These are phyloP conservation scores for Naganishia sp. DNA, from an alignment of 1,284 basidiomycete genomes.

Conservation along the genomic window DNA sequence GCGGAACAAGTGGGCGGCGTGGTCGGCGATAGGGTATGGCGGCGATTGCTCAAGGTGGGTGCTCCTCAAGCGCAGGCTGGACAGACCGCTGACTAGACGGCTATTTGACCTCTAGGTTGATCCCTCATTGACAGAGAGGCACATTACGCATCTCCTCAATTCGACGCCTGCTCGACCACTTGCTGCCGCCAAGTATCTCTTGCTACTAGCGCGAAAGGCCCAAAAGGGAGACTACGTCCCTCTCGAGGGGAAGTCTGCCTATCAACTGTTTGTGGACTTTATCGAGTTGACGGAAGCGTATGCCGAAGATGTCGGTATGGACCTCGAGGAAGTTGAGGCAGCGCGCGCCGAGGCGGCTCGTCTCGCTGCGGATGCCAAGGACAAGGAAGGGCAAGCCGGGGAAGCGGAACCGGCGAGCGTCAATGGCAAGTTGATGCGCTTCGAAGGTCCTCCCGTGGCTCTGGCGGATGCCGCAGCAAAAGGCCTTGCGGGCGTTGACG, in stretches of 20 bases:
- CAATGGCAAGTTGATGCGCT: constrained; percentile 68
- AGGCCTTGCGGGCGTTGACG: constrained; percentile 35
- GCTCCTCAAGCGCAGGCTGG: not conserved
- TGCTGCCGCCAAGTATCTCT: constrained; percentile 87
- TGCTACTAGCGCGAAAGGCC: constrained; percentile 80
- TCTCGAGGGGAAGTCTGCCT: constrained; percentile 92
- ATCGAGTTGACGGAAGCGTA: constrained; percentile 88
- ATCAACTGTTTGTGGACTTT: constrained; percentile 90
- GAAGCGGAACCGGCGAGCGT: constrained; percentile 57
- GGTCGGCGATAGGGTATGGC: constrained; percentile 82
- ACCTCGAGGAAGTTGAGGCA: constrained; percentile 64
- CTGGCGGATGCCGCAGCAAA: constrained; percentile 47
- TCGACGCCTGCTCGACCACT: constrained; percentile 75
- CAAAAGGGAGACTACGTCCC: constrained; percentile 79
- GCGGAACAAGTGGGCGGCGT: constrained; percentile 81
- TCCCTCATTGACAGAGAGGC: constrained; percentile 80
- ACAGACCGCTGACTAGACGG: not conserved
- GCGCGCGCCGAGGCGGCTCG: constrained; percentile 56
- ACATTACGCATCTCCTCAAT: constrained; percentile 73
- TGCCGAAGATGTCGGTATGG: constrained; percentile 88
- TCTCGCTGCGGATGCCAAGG: constrained; percentile 44
- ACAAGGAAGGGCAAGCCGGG: constrained; percentile 38
- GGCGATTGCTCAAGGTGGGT: constrained; percentile 74
- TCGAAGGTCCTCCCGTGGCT: constrained; percentile 69
- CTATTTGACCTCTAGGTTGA: constrained; percentile 59